These are phyloP conservation scores for Mortierella sp. DNA, from an alignment of 371 early-diverging fungal species.

Conservation along the genomic window DNA sequence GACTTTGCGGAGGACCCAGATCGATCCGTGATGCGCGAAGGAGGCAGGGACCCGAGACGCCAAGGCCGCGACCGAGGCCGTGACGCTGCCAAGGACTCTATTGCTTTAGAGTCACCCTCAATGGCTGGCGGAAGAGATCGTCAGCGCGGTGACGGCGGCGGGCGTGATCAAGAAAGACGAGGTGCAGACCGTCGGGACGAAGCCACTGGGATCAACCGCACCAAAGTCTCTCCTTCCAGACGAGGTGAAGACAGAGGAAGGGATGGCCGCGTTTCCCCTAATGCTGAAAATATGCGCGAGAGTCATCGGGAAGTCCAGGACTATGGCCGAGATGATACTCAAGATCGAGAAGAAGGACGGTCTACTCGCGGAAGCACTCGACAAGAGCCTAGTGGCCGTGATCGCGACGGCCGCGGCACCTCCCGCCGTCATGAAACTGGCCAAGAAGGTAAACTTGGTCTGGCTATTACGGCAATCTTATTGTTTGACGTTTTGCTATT, in stretches of 20 bases:
- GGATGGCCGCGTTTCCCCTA: conserved; percentile 10
- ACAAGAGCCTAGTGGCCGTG: conserved; percentile 12
- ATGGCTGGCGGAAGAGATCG: conserved; percentile 23
- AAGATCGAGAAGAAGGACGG: conserved; percentile 17
- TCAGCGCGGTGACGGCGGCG: conserved; percentile 13
- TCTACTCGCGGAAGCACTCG: conserved; percentile 12
- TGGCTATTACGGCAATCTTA: background rate
- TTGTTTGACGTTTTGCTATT: background rate
- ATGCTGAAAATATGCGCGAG: conserved; percentile 19
- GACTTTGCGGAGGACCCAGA: background rate
- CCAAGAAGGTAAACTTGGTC: conserved; percentile 24
- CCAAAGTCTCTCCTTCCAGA: conserved; percentile 21
- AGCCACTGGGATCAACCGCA: conserved; percentile 5
- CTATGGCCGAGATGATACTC: conserved; percentile 16
- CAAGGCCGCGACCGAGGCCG: conserved; percentile 25
- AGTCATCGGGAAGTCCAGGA: conserved; percentile 27
- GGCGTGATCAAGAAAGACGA: conserved; percentile 31
- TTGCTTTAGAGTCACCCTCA: background rate
- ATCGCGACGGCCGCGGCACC: conserved; percentile 26
- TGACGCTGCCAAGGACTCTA: conserved; percentile 17
- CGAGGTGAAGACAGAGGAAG: conserved; percentile 18
- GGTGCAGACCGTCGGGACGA: conserved; percentile 28
- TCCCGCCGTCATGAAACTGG: conserved; percentile 32
- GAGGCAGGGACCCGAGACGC: conserved; percentile 16
- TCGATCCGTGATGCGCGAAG: conserved; percentile 4